A percentile compares a stretch with the other conserved stretches of the same genome.
Evolutionary conservation across 176 grass and related monocot species (phyloP).

Genomic region (Poa pratensis): DNA sequence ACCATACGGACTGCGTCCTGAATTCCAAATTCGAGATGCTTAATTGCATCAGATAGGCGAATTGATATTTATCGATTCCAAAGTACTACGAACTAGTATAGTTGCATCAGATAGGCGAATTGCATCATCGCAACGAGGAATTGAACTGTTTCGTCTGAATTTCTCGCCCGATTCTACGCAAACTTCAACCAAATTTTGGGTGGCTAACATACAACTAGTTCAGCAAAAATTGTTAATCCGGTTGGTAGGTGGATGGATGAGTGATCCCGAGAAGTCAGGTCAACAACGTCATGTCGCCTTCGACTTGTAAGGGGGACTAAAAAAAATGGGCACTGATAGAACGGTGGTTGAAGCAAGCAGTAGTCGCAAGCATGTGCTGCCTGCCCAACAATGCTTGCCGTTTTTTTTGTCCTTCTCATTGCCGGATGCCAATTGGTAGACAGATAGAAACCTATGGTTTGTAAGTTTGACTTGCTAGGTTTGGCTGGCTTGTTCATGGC

Average conservation of each 20-base stretch:
- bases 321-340: conserved; percentile 2
- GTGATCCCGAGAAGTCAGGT: background rate
- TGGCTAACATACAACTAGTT: background rate
- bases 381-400: conserved; percentile 27
- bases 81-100: too few species aligned
- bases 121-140: too few species aligned
- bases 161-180: background rate
- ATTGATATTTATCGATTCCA: too few species aligned
- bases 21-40: background rate
- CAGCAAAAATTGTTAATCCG: background rate
- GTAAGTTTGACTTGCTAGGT: conserved; percentile 16
- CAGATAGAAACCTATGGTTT: background rate
- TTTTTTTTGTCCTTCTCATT: conserved; percentile 27
- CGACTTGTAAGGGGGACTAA: background rate
- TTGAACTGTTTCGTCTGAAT: background rate
- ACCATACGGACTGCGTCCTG: background rate
- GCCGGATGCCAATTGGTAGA: background rate
- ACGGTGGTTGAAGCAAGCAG: conserved; percentile 28
- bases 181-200: background rate
- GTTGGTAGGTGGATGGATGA: conserved; percentile 24
- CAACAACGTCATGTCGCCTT: conserved; percentile 39
- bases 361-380: conserved; percentile 22
- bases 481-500: conserved; percentile 4
- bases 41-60: too few species aligned
- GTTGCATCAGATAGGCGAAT: background rate